Evolutionary conservation across 208 protist species (phyloP), one percentile per base, ranked within the genome.

Genomic region (Lotmaria passim): DNA sequence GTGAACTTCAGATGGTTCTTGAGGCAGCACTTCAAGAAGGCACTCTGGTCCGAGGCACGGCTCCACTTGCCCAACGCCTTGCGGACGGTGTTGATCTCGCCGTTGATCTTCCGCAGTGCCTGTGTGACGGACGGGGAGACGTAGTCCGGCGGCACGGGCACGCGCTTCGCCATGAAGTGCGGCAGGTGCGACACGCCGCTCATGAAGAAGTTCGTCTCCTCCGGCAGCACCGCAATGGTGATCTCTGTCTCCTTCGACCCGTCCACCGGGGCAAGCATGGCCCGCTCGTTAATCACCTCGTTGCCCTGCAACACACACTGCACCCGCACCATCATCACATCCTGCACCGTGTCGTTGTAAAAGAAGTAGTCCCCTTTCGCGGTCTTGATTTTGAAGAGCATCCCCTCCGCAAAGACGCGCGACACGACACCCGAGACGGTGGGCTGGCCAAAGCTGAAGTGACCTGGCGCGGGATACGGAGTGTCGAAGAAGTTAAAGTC

Each of bases 341-440:
- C 81, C 14, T 75, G 71, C 17, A 75, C 72, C 14, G 87, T 93
- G 75, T 93, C 87, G 71, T 93, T 93, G 68, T 85, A 93, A 63
- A 93, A 85, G 69, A 80, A 62, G 73, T 85, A 93, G 53, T 69
- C 66, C 1, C 69, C 75, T 7, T 52, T 64, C 12, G 38, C 34
- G n/a, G 69, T 75, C 39, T 79, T 69, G 44, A 92, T 83, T 36
- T 75, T 72, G 59, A 75, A 87, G 31, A 92, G 58, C 81, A 86
- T 73, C 19, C 83, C 82, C 47, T 82, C 73, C 1, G 47, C 23
- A 30, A 87, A 91, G 23, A 82, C 71, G 12, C 47, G 61, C 1
- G 69, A 60, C 23, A 79, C 71, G 33, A 60, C 39, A 23, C 83
- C 81, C 7, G 60, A 60, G 5, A 81, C 64, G 12, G 69, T 76